Base-by-base conservation (phyloP, 495 filamentous ascomycete species). In the Daldinia grandis region DNA sequence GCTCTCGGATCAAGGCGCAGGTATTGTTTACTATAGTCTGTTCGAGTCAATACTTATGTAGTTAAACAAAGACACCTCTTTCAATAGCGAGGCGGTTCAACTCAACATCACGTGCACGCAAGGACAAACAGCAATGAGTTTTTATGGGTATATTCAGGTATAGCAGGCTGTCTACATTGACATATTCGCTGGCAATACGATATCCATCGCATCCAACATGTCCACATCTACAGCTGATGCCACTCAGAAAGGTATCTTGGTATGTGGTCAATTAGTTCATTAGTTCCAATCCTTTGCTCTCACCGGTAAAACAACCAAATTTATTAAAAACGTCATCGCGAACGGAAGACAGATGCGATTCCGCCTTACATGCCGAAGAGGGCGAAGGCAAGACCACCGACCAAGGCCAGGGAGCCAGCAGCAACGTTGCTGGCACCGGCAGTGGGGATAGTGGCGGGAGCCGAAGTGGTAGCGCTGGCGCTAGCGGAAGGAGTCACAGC, bases 361-460 rank as follows among this genome's bases (percentile, higher is more conserved):
- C 9, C 27, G 5, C 50, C 33, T 83, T 84, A 84, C 57, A 85
- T 62, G 56, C 79, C 80, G 47, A 84, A 56, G 44, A 78, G 53
- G 37, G 81, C 81, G 65, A 81, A 73, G 62, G 78, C 76, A 25
- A 85, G 69, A 68, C 79, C 78, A 40, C 79, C 80, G 64, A 84
- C 17, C 9, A 81, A 62, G 25, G 81, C 77, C 28, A 82, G 25
- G 7, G 78, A 76, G 66, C 78, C 77, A 30, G 79, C 80, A 27
- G 66, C 77, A n/a, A 69, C 44, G 54, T 68, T 51, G 17, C 64
- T 64, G 56, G 79, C 81, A 58, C 70, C 79, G 50, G 56, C 74
- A 49, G 80, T 80, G 27, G 68, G 33, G 28, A 75, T 25, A 19
- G 67, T 12, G 15, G 56, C 1, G 33, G 63, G 8, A 12, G 64